These are phyloP conservation scores for Candida verbasci DNA, from an alignment of 805 yeast genomes.

Conservation along the genomic window DNA sequence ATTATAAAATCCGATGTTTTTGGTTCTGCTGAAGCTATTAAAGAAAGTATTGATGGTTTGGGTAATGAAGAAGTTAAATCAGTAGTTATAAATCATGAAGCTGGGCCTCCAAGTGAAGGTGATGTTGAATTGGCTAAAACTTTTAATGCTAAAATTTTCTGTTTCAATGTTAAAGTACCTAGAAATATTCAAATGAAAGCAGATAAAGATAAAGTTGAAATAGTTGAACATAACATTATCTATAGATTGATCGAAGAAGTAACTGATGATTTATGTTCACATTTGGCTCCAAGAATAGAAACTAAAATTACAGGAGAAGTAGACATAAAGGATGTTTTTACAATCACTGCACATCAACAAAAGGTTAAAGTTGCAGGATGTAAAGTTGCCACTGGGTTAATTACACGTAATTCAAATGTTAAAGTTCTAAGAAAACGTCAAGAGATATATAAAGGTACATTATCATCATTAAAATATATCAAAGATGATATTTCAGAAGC, in stretches of 20 bases:
- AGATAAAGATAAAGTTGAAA: slow-evolving; percentile 47
- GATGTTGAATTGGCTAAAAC: slow-evolving; percentile 39
- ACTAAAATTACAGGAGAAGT: slow-evolving; percentile 63
- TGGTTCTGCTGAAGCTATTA: slow-evolving; percentile 93
- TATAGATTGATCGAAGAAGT: slow-evolving; percentile 87
- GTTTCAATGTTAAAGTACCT: slow-evolving; percentile 72
- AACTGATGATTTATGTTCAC: slow-evolving; percentile 53
- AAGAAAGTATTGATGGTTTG: slow-evolving; percentile 71
- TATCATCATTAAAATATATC: slow-evolving; percentile 73
- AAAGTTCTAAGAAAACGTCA: slow-evolving; percentile 52
- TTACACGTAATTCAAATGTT: slow-evolving; percentile 56
- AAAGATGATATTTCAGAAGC: slow-evolving; percentile 77
- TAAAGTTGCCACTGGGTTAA: slow-evolving; percentile 63
- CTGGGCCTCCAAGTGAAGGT: slow-evolving; percentile 63
- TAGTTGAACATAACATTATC: slow-evolving; percentile 72
- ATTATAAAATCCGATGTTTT: slow-evolving; percentile 88
- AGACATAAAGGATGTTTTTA: slow-evolving; percentile 66
- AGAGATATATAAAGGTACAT: slow-evolving; percentile 50
- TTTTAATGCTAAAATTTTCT: slow-evolving; percentile 60
- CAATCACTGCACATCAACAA: slow-evolving; percentile 56
- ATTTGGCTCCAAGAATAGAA: slow-evolving; percentile 64
- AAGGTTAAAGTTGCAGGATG: slow-evolving; percentile 80
- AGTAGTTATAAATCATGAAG: slow-evolving; percentile 65
- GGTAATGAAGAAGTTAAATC: slow-evolving; percentile 84
- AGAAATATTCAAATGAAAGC: slow-evolving; percentile 61